Base-by-base conservation (phyloP, 202 grass and related monocot genomes). In the Elaeis oleifera region DNA sequence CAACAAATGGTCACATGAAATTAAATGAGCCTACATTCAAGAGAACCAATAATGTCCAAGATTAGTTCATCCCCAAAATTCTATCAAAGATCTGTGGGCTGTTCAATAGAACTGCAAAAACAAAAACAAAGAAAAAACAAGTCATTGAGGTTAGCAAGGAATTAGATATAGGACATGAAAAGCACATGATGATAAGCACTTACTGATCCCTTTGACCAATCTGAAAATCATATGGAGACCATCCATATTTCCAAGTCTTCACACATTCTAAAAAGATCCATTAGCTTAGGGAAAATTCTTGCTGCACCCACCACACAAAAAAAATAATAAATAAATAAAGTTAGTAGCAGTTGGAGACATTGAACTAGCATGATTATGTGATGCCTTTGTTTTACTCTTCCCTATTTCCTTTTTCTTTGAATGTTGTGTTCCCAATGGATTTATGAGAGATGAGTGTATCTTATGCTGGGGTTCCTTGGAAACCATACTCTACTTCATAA, bases 1-100 rank as follows among this genome's bases (percentile, higher is more conserved):
- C 36, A 44, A 44, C 11, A 44, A 44, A 6, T 14, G 13, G 36
- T 44, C 13, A 14, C 8, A 44, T 44, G 36, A 13, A 13, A 44
- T 44, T 44, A 44, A 26, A 66, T 67, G 15, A 44, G 55, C 65
- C 25, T 68, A 68, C 65, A 68, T 68, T 68, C 65, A 54, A 68
- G 52, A 22, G 65, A 55, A 55, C 65, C 65, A 56, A 68, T 68
- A 51, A 68, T 68, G 51, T 68, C 65, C 52, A 68, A 36, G 14
- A 68, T 22, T 18, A 54, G 55, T 5, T 68, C 50, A 28, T 68
- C 65, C 4, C 7, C 51, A 32, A 68, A 56, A 68, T 56, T 68
- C 18, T 56, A 54, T 56, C 65, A 68, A 68, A 68, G 51, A 68
- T 55, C 13, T 55, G 26, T 20, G 17, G 0, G 27, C 11, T 55